These are phyloP conservation scores for Diaporthe humulicola DNA, from an alignment of 2,329 filamentous ascomycete genomes.

Conservation along the genomic window DNA sequence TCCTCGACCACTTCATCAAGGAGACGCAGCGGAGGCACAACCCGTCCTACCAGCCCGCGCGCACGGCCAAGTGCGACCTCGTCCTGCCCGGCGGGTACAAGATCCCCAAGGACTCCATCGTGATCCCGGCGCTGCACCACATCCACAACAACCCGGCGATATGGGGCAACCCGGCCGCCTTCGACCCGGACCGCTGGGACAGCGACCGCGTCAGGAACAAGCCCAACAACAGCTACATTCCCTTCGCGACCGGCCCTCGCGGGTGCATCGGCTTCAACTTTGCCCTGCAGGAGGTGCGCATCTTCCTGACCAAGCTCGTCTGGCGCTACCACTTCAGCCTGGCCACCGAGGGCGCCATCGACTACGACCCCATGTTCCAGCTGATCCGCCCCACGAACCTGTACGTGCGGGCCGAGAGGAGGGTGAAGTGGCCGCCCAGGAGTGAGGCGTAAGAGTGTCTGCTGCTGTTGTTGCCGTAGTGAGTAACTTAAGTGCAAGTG, in stretches of 20 bases:
- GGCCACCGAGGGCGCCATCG: slow-evolving; percentile 64
- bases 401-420: slow-evolving; percentile 63
- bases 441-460: slow-evolving; percentile 16
- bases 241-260: slow-evolving; percentile 69
- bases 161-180: slow-evolving; percentile 70
- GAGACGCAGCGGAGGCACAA: slow-evolving; percentile 72
- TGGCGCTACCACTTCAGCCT: slow-evolving; percentile 69
- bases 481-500: not conserved
- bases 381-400: slow-evolving; percentile 68
- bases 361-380: slow-evolving; percentile 72
- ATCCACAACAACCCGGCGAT: slow-evolving; percentile 66
- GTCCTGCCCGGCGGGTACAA: slow-evolving; percentile 72
- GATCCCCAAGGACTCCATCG: slow-evolving; percentile 63
- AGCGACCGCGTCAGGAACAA: slow-evolving; percentile 64
- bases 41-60: slow-evolving; percentile 71
- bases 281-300: slow-evolving; percentile 71
- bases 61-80: slow-evolving; percentile 67
- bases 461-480: not conserved
- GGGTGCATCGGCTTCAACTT: slow-evolving; percentile 77
- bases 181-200: slow-evolving; percentile 73
- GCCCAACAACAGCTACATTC: slow-evolving; percentile 66
- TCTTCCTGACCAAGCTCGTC: slow-evolving; percentile 69
- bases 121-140: slow-evolving; percentile 66
- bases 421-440: slow-evolving; percentile 60
- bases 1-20: slow-evolving; percentile 71